These are phyloP conservation scores for Ascobolus immersus DNA, from an alignment of 495 filamentous ascomycete genomes.

Conservation along the genomic window DNA sequence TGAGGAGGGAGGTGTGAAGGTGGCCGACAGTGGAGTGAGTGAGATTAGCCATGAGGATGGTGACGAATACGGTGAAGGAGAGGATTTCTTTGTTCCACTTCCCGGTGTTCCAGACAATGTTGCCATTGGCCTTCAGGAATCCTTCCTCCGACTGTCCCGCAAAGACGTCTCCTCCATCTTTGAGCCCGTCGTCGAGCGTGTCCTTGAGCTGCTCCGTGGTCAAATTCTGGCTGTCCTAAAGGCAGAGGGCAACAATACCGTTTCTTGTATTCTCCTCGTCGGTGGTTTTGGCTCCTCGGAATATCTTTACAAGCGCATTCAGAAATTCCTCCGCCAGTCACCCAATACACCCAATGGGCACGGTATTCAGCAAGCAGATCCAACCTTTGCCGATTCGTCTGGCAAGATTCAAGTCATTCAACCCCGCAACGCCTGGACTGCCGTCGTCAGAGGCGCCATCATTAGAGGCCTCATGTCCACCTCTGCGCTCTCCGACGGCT, in stretches of 20 bases:
- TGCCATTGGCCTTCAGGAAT: conserved; percentile 32
- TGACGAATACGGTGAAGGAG: conserved; percentile 8
- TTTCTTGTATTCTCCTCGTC: conserved; percentile 19
- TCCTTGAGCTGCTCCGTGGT: conserved; percentile 15
- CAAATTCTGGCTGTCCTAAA: conserved; percentile 6
- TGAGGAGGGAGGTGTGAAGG: conserved; percentile 23
- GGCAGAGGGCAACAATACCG: conserved; percentile 7
- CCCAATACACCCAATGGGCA: too few species aligned
- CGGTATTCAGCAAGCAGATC: too few species aligned
- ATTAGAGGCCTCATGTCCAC: conserved; percentile 10
- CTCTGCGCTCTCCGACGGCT: too few species aligned
- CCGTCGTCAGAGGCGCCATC: conserved; percentile 13
- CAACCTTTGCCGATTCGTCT: conserved; percentile 8
- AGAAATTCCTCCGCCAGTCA: too few species aligned
- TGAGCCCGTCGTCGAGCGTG: conserved; percentile 17
- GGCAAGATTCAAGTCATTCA: conserved; percentile 19
- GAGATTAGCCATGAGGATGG: background rate
- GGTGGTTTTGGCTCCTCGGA: conserved; percentile 22
- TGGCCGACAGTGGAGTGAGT: conserved; percentile 8
- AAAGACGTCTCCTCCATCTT: conserved; percentile 19
- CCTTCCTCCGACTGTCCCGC: conserved; percentile 35
- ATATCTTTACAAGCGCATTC: conserved; percentile 18
- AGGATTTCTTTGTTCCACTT: conserved; percentile 14
- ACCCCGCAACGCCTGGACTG: conserved; percentile 21
- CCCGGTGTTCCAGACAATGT: conserved; percentile 41